These are phyloP conservation scores for Flaveria sonorensis DNA, from an alignment of 129 eudicot genomes.

Conservation along the genomic window DNA sequence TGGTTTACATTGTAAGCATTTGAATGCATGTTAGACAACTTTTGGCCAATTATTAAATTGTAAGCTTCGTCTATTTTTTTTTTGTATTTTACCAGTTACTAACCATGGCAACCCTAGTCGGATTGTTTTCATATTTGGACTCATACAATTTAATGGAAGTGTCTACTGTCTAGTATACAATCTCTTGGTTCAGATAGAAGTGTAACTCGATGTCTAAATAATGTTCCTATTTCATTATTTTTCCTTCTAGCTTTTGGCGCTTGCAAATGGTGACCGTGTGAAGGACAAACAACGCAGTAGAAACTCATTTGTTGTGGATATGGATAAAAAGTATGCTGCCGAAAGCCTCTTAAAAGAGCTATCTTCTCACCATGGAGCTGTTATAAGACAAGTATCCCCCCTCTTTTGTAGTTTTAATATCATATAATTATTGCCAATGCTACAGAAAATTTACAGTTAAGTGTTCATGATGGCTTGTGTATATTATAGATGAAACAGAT, in stretches of 20 bases:
- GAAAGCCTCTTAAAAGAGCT: conserved; percentile 83
- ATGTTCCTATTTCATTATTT: neutral
- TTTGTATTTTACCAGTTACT: neutral
- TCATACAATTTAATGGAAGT: neutral
- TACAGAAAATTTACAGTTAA: neutral
- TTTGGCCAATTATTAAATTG: neutral
- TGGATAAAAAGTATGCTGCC: conserved; percentile 95
- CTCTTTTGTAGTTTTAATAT: conserved; percentile 2
- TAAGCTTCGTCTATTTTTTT: neutral
- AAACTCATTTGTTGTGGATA: conserved; percentile 92
- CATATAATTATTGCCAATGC: neutral
- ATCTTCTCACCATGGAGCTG: conserved; percentile 69
- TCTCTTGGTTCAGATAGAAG: conserved; percentile 17
- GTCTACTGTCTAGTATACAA: conserved; percentile 2
- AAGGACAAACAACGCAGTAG: conserved; percentile 97
- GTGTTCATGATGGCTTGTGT: conserved; percentile 27
- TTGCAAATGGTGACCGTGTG: conserved; percentile 96
- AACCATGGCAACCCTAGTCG: neutral
- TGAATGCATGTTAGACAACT: neutral
- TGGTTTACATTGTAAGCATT: neutral
- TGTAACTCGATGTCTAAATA: neutral
- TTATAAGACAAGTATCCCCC: conserved; percentile 69
- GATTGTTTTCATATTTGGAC: neutral
- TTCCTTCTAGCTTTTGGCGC: conserved; percentile 72
- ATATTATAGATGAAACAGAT: conserved; percentile 78